Percentiles rank a stretch among this genome's conserved stretches.
Conservation (phyloP, 805 yeast genomes). For the Candida alai region DNA sequence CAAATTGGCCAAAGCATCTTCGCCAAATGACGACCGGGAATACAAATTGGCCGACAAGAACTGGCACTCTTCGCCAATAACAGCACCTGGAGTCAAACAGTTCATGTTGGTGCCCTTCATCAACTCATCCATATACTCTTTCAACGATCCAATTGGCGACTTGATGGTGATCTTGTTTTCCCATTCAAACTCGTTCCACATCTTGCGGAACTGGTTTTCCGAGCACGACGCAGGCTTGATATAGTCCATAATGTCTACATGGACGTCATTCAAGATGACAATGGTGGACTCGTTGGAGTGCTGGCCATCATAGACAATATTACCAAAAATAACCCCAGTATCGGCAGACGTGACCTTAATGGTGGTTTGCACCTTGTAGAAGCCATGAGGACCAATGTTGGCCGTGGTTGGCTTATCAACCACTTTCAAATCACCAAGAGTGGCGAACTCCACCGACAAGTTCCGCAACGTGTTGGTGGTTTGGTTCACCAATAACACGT, state of each 20-base stretch:
- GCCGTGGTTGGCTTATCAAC: slow-evolving; percentile 87
- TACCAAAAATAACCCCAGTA: slow-evolving; percentile 97
- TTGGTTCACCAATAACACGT: slow-evolving; percentile 91
- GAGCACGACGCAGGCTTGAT: slow-evolving; percentile 91
- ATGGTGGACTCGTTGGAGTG: slow-evolving; percentile 86
- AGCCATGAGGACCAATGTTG: slow-evolving; percentile 96
- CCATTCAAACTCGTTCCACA: slow-evolving; percentile 99
- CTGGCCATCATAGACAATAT: slow-evolving; percentile 93
- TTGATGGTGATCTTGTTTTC: slow-evolving; percentile 93
- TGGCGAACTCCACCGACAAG: slow-evolving; percentile 90
- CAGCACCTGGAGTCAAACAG: slow-evolving; percentile 87
- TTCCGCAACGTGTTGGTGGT: slow-evolving; percentile 88
- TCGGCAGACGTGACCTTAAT: slow-evolving; percentile 95
- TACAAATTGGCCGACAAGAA: slow-evolving; percentile 93
- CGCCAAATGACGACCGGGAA: slow-evolving; percentile 91
- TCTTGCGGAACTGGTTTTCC: slow-evolving; percentile 85
- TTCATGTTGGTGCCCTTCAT: slow-evolving; percentile 88
- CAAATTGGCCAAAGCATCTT: slow-evolving; percentile 93
- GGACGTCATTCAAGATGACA: slow-evolving; percentile 90
- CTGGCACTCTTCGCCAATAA: slow-evolving; percentile 84
- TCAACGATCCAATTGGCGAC: slow-evolving; percentile 60
- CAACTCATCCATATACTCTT: slow-evolving; percentile 73
- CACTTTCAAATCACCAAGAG: slow-evolving; percentile 92
- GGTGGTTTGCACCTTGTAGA: slow-evolving; percentile 84
- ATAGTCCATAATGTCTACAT: slow-evolving; percentile 95